Evolutionary conservation across 202 grass and related monocot genomes (phyloP).

Genomic region (Carex arenaria): DNA sequence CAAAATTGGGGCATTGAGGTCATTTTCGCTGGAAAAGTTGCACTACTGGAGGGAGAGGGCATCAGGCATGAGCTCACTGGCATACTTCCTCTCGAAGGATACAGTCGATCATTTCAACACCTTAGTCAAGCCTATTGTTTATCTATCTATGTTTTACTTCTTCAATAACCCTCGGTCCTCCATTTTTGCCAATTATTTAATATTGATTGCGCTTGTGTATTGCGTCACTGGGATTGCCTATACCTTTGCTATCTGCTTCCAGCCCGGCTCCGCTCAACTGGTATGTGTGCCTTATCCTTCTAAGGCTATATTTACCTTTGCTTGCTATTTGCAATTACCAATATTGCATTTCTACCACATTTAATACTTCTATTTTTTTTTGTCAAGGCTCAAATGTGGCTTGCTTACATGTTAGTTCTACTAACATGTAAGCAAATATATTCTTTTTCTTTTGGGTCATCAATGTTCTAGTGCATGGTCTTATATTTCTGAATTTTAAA

Average conservation of each 20-base stretch:
- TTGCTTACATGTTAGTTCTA: neutral
- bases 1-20: conserved; percentile 87
- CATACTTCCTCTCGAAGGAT: conserved; percentile 88
- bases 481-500: neutral
- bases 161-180: conserved; percentile 95
- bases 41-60: conserved; percentile 90
- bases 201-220: conserved; percentile 74
- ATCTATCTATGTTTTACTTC: conserved; percentile 99
- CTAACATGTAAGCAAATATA: neutral
- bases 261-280: conserved; percentile 79
- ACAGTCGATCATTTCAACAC: conserved; percentile 93
- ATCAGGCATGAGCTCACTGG: conserved; percentile 83
- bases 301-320: neutral
- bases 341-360: neutral
- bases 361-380: neutral
- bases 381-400: neutral
- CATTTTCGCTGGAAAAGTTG: conserved; percentile 78
- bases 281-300: conserved; percentile 25
- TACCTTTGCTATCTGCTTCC: conserved; percentile 91
- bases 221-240: conserved; percentile 85
- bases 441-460: neutral
- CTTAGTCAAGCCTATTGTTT: conserved; percentile 76
- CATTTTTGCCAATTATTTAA: conserved; percentile 79
- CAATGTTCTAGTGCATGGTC: neutral
- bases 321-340: neutral